These are phyloP conservation scores for Rhizopus microsporus DNA, from an alignment of 371 early-diverging fungal genomes.

Conservation along the genomic window DNA sequence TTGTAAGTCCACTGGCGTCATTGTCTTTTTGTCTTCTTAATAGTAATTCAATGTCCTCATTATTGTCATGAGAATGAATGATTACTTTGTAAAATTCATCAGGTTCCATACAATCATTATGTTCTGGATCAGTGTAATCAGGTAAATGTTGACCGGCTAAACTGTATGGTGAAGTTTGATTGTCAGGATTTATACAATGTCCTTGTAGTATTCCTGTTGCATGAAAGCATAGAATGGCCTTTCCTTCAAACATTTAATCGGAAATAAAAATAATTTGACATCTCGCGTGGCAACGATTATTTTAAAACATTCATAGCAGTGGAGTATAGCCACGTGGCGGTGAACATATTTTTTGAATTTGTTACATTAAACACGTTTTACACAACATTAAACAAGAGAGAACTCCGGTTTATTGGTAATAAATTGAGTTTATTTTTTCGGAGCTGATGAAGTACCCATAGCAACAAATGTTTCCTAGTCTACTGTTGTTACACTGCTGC, in stretches of 20 bases:
- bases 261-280: not conserved
- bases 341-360: conserved; percentile 1
- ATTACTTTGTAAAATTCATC: conserved; percentile 21
- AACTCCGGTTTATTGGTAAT: conserved; percentile 10
- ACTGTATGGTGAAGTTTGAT: conserved; percentile 10
- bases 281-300: not conserved
- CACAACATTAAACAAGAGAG: not conserved
- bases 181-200: conserved; percentile 8
- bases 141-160: conserved; percentile 14
- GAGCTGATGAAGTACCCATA: not conserved
- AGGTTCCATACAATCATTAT: conserved; percentile 29
- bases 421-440: conserved; percentile 1
- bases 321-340: conserved; percentile 5
- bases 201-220: conserved; percentile 16
- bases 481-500: not conserved
- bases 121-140: conserved; percentile 19
- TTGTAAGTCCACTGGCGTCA: conserved; percentile 17
- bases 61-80: conserved; percentile 7
- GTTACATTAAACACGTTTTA: conserved; percentile 21
- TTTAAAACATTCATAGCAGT: not conserved
- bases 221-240: conserved; percentile 25
- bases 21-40: conserved; percentile 18
- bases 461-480: too few species aligned
- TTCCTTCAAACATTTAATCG: conserved; percentile 15
- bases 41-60: conserved; percentile 2